Evolutionary conservation across 495 filamentous ascomycete species (phyloP).

Genomic region (Melanomma pulvis-pyrius): DNA sequence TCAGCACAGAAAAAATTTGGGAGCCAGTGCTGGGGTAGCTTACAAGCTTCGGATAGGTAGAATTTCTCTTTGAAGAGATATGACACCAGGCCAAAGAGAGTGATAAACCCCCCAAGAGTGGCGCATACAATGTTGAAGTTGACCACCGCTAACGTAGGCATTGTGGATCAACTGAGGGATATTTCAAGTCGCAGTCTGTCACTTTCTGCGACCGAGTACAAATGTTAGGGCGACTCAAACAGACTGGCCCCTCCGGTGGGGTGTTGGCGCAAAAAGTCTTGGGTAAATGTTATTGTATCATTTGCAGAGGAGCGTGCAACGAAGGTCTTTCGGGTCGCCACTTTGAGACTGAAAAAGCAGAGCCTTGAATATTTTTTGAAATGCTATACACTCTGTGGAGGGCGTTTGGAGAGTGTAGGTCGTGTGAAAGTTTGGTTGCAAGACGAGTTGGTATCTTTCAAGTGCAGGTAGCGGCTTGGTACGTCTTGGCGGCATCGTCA

Average conservation of each 20-base stretch:
- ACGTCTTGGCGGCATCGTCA: too few species aligned
- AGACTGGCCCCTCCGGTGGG: neutral
- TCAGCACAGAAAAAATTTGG: too few species aligned
- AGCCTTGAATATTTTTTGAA: neutral
- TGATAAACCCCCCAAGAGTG: constrained; percentile 83
- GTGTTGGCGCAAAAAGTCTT: neutral
- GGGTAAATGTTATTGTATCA: constrained; percentile 36
- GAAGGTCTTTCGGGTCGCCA: neutral
- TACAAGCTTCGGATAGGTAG: constrained; percentile 88
- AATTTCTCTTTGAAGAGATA: constrained; percentile 88
- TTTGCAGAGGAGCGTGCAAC: constrained; percentile 1
- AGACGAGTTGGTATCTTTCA: too few species aligned
- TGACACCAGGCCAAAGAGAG: constrained; percentile 83
- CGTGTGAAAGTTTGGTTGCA: too few species aligned
- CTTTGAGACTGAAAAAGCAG: constrained; percentile 7
- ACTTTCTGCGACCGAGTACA: constrained; percentile 10
- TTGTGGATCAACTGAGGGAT: constrained; percentile 42
- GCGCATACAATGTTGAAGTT: constrained; percentile 91
- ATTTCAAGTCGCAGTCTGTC: neutral
- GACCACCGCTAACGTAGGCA: constrained; percentile 76
- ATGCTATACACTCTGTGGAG: too few species aligned
- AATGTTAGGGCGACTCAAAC: constrained; percentile 27
- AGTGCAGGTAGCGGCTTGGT: too few species aligned
- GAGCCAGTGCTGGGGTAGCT: too few species aligned
- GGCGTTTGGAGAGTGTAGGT: neutral